Evolutionary conservation across 768 basidiomycete species (phyloP), one percentile per base, ranked within the genome.

Genomic region (Ramaria rubella): DNA sequence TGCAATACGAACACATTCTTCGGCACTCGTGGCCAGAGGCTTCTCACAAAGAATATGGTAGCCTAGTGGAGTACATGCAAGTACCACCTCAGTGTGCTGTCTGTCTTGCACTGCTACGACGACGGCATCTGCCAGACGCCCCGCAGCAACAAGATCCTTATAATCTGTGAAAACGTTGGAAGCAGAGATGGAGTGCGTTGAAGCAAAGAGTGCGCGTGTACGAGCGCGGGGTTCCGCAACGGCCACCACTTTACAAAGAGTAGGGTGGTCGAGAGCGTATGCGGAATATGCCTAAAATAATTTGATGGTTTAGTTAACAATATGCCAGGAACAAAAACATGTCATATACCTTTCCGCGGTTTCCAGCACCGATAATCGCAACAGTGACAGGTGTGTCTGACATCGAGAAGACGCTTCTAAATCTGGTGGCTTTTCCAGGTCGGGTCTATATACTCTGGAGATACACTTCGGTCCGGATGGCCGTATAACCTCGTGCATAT

Each of bases 21-120:
- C 74, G 34, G 87, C 63, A 52, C 68, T 80, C 4, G 87, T 92
- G 1, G 90, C 88, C 86, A 94, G 90, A 0, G 92, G 92, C 67
- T 94, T 94, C 77, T 94, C 92, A 69, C 92, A 94, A 21, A 94
- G 76, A 55, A 94, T 88, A 62, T 92, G 85, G 65, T 94, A 94
- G 1, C 90, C 89, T 64, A 90, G 89, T 40, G 75, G 77, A 0
- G 85, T 84, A 70, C 91, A 92, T 0, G 85, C 87, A 8, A 80
- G 65, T 0, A 86, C 79, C 6, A 90, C 84, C 58, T 88, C 84
- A 24, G 77, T 73, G 64, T 94, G 92, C 78, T 90, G 77, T 36
- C 77, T 72, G 64, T 94, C 92, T 60, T 90, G 89, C 1, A 93
- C 87, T 5, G 87, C 78, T 60, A 94, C 77, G 54, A 93, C 63